These are phyloP conservation scores for Inosperma sp. DNA, from an alignment of 768 basidiomycete genomes.

Conservation along the genomic window DNA sequence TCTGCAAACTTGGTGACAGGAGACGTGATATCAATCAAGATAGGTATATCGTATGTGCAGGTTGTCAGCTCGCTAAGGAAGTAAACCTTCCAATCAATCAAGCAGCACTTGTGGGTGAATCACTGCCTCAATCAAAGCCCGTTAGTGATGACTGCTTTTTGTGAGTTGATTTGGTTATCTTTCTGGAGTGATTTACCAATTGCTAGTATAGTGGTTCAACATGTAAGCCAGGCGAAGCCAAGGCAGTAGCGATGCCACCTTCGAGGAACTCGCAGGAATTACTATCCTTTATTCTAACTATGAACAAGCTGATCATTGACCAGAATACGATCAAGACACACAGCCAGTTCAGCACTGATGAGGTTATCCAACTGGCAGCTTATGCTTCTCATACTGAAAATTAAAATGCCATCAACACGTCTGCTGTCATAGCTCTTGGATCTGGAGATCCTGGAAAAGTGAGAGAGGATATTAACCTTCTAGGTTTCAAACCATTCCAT, in stretches of 20 bases:
- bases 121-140: conserved; percentile 89
- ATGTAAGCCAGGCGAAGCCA: conserved; percentile 98
- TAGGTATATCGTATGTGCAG: conserved; percentile 98
- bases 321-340: conserved; percentile 87
- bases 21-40: conserved; percentile 97
- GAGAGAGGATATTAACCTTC: conserved; percentile 87
- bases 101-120: conserved; percentile 96
- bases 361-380: conserved; percentile 88
- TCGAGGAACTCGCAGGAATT: conserved; percentile 96
- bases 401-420: conserved; percentile 93
- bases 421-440: conserved; percentile 79
- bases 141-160: conserved; percentile 96
- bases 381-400: conserved; percentile 98
- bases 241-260: conserved; percentile 98
- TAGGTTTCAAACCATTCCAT: conserved; percentile 99
- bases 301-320: conserved; percentile 99
- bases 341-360: conserved; percentile 79
- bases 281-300: conserved; percentile 98
- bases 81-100: conserved; percentile 99
- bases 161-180: conserved; percentile 43
- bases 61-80: conserved; percentile 93
- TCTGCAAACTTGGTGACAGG: conserved; percentile 87
- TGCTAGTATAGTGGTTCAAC: conserved; percentile 70
- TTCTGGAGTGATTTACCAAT: conserved; percentile 4
- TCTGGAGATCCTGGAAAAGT: conserved; percentile 66